A percentile compares a stretch with the other conserved stretches of the same genome.
These are phyloP conservation scores for Dothideomycetidae sp. DNA, from an alignment of 2,329 filamentous ascomycete species.

Conservation along the genomic window DNA sequence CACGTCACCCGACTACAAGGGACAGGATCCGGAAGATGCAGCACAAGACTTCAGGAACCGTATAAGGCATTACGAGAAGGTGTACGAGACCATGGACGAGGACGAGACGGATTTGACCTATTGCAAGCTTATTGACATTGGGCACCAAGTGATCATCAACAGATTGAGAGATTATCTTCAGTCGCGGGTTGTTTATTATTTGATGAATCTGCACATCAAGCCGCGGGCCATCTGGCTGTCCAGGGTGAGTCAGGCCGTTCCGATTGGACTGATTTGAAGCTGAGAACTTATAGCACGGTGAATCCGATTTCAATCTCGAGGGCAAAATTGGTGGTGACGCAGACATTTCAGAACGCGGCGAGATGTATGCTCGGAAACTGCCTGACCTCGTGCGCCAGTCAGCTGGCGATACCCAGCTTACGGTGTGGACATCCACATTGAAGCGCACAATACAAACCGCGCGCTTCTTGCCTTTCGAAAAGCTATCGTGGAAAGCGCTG, in stretches of 20 bases:
- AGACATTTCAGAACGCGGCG: conserved; percentile 68
- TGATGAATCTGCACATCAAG: conserved; percentile 97
- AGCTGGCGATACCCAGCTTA: conserved; percentile 60
- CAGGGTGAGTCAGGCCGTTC: too few species aligned
- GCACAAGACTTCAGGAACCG: conserved; percentile 85
- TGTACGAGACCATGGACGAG: conserved; percentile 85
- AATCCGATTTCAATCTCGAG: conserved; percentile 80
- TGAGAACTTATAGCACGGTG: conserved; percentile 73
- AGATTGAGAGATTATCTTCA: conserved; percentile 93
- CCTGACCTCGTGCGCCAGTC: conserved; percentile 75
- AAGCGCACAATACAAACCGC: conserved; percentile 85
- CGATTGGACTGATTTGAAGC: conserved; percentile 26
- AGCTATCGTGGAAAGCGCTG: conserved; percentile 95
- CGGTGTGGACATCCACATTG: conserved; percentile 62
- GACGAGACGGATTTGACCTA: conserved; percentile 84
- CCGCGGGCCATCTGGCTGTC: conserved; percentile 95
- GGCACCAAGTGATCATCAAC: conserved; percentile 95
- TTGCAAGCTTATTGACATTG: conserved; percentile 93
- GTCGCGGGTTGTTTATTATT: conserved; percentile 90
- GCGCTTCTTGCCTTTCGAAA: conserved; percentile 78
- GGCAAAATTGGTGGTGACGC: conserved; percentile 91
- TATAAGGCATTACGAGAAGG: conserved; percentile 93
- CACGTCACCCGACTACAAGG: conserved; percentile 84
- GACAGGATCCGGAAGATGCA: conserved; percentile 83
- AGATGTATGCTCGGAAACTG: conserved; percentile 73